Base-by-base conservation (phyloP, 106 monocot species). In the Narthecium ossifragum region DNA sequence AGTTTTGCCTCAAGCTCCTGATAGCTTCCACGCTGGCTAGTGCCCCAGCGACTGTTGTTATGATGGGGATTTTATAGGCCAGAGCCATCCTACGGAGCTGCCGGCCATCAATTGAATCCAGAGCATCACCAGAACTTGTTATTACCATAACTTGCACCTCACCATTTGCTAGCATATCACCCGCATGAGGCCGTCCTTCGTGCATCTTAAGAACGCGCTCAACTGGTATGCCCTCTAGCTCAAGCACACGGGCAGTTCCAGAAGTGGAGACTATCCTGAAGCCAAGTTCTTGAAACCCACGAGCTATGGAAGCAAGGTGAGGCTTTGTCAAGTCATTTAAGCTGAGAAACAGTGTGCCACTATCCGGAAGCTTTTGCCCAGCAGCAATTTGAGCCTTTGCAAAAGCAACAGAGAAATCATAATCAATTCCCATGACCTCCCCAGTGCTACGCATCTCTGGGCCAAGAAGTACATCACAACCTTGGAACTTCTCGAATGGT, bases 391-490 rank as follows among this genome's bases (percentile, higher is more conserved):
- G 90, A 24, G 96, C 96, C 75, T 98, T 98, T 0, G 96, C 96
- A 66, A 96, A 98, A 26, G 96, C 96, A 20, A 79, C 66, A 32
- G 86, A 67, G 64, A 98, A 98, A 8, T 84, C 80, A 28, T 47
- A 76, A 31, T 98, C 96, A 41, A 91, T 91, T 25, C 96, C 96
- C 90, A 98, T 98, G 21, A 98, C 96, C 61, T 98, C 96, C 20
- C 96, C 96, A 5, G 96, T 98, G 76, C 96, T 98, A 14, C 96
- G 75, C 96, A 98, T 98, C 72, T 98, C 96, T 24, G 96, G 96
- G 2, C 96, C 96, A 38, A 98, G 87, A 57, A 90, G 81, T 26
- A 98, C 78, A 58, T 98, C 96, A 56, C 96, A 91, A 1, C 96
- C 96, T 67, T 84, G 90, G 67, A 98, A 98, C 69, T 98, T 98